Evolutionary conservation across 164 flowering plant species (phyloP), one percentile per base, ranked within the genome.

Genomic region (Taxillus chinensis): DNA sequence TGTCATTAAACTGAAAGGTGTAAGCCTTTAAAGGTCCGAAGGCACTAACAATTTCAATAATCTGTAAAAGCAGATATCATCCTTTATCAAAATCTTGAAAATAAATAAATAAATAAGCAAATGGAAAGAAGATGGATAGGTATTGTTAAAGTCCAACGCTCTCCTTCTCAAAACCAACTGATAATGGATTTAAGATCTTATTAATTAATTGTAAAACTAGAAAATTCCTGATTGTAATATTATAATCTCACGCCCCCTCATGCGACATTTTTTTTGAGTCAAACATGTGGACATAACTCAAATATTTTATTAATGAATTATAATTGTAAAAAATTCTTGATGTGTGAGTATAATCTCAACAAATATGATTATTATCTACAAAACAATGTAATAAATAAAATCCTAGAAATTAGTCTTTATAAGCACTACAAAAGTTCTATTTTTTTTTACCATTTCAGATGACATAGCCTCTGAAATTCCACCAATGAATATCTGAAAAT

Each of bases 11-110:
- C 68, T 76, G 77, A 79, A 81, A 89, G 42, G 69, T 88, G 73
- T 55, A 95, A 11, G 97, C 92, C 71, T 82, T 87, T 72, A 95
- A 69, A 62, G 78, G 70, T 65, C 99, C 99, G 79, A 91, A 95
- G 54, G 77, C 83, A 74, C 79, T 68, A 49, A 71, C 90, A 70
- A 95, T 87, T 79, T 85, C 96, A 86, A 74, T 78, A 49, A 95
- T 75, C 99, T 95, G 79, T 41, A 67, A 67, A 68, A 64, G 8
- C 13, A 51, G 16, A 39, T 41, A 52, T 57, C 55, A 14, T 13
- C 43, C 11, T 13, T 12, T 8, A 39, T 7, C 39, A 41, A 54
- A 40, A 38, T 40, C 38, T 43, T 16, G 5, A 52, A 39, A 48
- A 45, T 62, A 13, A 61, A 3, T 62, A 13, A 61, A 3, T 0